These are phyloP conservation scores for Polychaeton citri DNA, from an alignment of 2,329 filamentous ascomycete genomes.

Conservation along the genomic window DNA sequence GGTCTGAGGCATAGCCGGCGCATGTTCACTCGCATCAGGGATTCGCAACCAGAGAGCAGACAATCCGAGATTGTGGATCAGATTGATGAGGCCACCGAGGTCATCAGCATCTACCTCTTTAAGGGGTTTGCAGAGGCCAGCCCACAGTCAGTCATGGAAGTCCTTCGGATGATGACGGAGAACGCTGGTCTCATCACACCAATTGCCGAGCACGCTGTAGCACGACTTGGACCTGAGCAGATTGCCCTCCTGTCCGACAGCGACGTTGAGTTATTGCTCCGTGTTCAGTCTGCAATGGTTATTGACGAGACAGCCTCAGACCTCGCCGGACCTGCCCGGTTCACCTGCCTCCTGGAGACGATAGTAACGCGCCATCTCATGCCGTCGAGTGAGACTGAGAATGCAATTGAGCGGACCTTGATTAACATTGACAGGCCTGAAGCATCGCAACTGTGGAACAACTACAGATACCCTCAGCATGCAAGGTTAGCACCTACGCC, in stretches of 20 bases:
- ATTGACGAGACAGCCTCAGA: slow-evolving; percentile 35
- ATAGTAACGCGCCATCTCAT: slow-evolving; percentile 39
- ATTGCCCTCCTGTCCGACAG: slow-evolving; percentile 41
- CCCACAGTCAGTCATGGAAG: slow-evolving; percentile 42
- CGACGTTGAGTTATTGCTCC: slow-evolving; percentile 46
- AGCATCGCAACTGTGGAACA: slow-evolving; percentile 43
- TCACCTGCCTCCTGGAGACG: slow-evolving; percentile 48
- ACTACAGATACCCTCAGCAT: slow-evolving; percentile 38
- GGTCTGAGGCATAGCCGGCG: slow-evolving; percentile 65
- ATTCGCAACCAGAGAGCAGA: slow-evolving; percentile 37
- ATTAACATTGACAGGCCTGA: slow-evolving; percentile 38
- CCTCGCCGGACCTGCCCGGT: slow-evolving; percentile 45
- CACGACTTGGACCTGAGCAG: slow-evolving; percentile 45
- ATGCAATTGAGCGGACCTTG: slow-evolving; percentile 45
- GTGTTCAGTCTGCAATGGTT: slow-evolving; percentile 43
- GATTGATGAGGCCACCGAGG: slow-evolving; percentile 75
- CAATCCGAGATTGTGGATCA: slow-evolving; percentile 54
- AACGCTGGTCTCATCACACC: slow-evolving; percentile 49
- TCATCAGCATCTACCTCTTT: slow-evolving; percentile 45
- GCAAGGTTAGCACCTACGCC: slow-evolving; percentile 33
- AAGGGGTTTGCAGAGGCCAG: slow-evolving; percentile 39
- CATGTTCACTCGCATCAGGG: slow-evolving; percentile 77
- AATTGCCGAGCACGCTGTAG: slow-evolving; percentile 46
- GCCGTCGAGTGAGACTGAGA: slow-evolving; percentile 42
- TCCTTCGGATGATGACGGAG: slow-evolving; percentile 52